Conservation (phyloP, 2,329 filamentous ascomycete species). For the Botrytis porri region DNA sequence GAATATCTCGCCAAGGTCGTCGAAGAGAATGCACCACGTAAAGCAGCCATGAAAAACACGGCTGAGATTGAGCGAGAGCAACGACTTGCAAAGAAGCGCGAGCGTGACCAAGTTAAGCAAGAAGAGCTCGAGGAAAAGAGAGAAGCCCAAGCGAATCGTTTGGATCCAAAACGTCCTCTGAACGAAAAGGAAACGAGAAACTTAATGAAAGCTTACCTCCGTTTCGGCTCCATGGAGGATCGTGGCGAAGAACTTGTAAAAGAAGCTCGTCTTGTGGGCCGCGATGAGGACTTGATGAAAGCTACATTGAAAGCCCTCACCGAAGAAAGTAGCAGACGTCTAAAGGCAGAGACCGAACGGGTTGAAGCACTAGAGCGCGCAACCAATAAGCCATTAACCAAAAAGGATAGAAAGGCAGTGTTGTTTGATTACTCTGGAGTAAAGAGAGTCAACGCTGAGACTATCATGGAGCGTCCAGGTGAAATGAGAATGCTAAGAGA, state of each 20-base stretch:
- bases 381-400: slow-evolving; percentile 77
- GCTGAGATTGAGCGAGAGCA: slow-evolving; percentile 62
- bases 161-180: slow-evolving; percentile 85
- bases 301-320: slow-evolving; percentile 66
- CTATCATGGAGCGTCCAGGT: slow-evolving; percentile 83
- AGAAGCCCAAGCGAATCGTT: slow-evolving; percentile 70
- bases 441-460: slow-evolving; percentile 94
- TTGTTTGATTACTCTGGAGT: slow-evolving; percentile 91
- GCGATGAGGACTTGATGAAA: slow-evolving; percentile 77
- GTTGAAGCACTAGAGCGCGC: slow-evolving; percentile 64
- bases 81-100: slow-evolving; percentile 62
- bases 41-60: slow-evolving; percentile 57
- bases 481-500: slow-evolving; percentile 83
- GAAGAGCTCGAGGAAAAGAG: slow-evolving; percentile 61
- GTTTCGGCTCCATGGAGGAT: slow-evolving; percentile 87
- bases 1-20: slow-evolving; percentile 78
- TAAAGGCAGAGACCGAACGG: slow-evolving; percentile 68
- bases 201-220: slow-evolving; percentile 84
- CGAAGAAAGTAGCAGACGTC: slow-evolving; percentile 66
- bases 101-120: slow-evolving; percentile 65
- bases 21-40: slow-evolving; percentile 81
- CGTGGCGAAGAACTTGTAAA: slow-evolving; percentile 82
- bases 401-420: slow-evolving; percentile 97
- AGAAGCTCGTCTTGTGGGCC: slow-evolving; percentile 78
- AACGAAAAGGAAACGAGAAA: slow-evolving; percentile 92